Base-by-base conservation (phyloP, 208 protist genomes). In the Trypanosoma caninum region DNA sequence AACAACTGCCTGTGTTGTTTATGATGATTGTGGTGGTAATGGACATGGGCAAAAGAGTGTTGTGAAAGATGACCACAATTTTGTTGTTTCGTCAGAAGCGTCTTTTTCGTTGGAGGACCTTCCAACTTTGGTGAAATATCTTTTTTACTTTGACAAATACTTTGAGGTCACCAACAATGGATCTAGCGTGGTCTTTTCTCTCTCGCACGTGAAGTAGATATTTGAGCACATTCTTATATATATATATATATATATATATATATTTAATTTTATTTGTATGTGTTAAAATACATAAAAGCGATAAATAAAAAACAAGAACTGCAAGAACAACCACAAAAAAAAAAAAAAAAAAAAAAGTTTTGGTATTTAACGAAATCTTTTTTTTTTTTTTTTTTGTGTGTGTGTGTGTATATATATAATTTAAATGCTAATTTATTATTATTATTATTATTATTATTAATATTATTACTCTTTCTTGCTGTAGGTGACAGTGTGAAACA, bases 91-190 rank as follows among this genome's bases (percentile, higher is more conserved):
- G 4, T 22, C 0, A 6, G 53, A 48, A 3, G 33, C 34, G 11
- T 34, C 25, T 33, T 72, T 72, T 45, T 52, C 62, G 4, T 2
- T 51, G 13, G 50, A 59, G 18, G 73, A 79, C 40, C 20, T 69
- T 23, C 66, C 59, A 25, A 18, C 34, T 18, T 23, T 64, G 4
- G 44, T 56, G 34, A 66, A 65, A 41, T 79, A 79, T 48, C 54
- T 79, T n/a, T 31, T 69, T 13, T 69, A 62, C 33, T 79, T 66
- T 47, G 2, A 8, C 44, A 38, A 69, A 42, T 56, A 67, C 52
- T 79, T 79, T 51, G 47, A 51, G n/a, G 44, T 79, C 7, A 30
- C 51, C 7, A 48, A 48, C 13, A 33, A 51, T 35, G 51, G 34
- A 11, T 3, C 3, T n/a, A 37, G 18, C 4, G 28, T 56, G 28